Evolutionary conservation across 208 protist genomes (phyloP).

Genomic region (Leptomonas seymouri): DNA sequence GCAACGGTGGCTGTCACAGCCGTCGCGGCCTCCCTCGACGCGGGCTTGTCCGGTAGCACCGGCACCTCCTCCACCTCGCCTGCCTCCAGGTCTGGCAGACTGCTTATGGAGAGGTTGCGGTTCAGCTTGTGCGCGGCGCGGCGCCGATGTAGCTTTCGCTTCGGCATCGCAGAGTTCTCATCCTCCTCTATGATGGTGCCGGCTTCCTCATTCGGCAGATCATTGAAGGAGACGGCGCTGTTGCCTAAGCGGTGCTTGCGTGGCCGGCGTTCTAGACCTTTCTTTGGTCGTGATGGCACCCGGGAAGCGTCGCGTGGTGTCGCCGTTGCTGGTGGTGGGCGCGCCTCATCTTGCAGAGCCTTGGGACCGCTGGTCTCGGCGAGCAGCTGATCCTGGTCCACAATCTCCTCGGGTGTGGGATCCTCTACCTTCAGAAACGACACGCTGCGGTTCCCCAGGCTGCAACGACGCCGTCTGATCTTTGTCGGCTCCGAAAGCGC

Average conservation of each 20-base stretch:
- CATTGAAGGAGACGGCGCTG: slow-evolving; percentile 31
- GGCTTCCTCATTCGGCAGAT: slow-evolving; percentile 24
- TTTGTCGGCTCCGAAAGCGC: slow-evolving; percentile 34
- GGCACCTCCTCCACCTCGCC: slow-evolving; percentile 29
- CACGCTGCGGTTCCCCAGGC: slow-evolving; percentile 23
- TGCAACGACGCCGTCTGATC: slow-evolving; percentile 21
- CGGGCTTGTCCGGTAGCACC: slow-evolving; percentile 11
- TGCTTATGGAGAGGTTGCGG: slow-evolving; percentile 31
- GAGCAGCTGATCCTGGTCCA: slow-evolving; percentile 28
- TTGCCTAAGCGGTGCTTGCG: slow-evolving; percentile 21
- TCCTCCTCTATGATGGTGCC: slow-evolving; percentile 28
- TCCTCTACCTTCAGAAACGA: slow-evolving; percentile 42
- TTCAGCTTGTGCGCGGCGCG: slow-evolving; percentile 13
- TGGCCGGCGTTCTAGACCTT: slow-evolving; percentile 17
- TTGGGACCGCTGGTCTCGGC: slow-evolving; percentile 7
- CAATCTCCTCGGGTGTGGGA: slow-evolving; percentile 30
- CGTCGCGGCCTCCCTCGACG: not conserved
- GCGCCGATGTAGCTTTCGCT: slow-evolving; percentile 17
- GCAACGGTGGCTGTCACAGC: not conserved
- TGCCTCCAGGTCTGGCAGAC: slow-evolving; percentile 28
- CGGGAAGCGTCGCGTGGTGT: slow-evolving; percentile 8
- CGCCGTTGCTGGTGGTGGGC: not conserved
- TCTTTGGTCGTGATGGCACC: slow-evolving; percentile 15
- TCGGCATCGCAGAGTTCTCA: slow-evolving; percentile 1
- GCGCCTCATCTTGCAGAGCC: slow-evolving; percentile 7